Percentiles rank a stretch among this genome's conserved stretches.
Conservation (phyloP, 139 green algal genomes). For the Trebouxia sp. region DNA sequence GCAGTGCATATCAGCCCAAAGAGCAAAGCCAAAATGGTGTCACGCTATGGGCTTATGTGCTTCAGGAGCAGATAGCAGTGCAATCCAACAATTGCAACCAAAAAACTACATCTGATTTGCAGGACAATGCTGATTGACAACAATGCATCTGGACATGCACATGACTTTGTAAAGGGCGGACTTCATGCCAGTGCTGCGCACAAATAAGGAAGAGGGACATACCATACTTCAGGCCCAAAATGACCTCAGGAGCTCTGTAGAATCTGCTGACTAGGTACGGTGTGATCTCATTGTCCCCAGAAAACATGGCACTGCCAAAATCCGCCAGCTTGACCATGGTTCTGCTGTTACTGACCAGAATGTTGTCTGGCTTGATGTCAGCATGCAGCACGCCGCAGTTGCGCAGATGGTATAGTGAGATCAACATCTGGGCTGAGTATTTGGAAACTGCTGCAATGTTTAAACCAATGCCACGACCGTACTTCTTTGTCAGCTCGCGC, state of each 20-base stretch:
- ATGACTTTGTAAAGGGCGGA: no score
- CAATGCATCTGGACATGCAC: no score
- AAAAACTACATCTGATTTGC: no score
- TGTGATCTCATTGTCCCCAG: slow-evolving; percentile 94
- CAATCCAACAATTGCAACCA: no score
- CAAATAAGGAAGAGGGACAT: slow-evolving; percentile 5
- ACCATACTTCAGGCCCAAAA: slow-evolving; percentile 94
- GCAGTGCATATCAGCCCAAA: no score
- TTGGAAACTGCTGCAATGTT: slow-evolving; percentile 87
- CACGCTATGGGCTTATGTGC: no score
- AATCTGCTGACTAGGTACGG: slow-evolving; percentile 97
- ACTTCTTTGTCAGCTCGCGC: slow-evolving; percentile 93
- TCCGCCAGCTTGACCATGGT: slow-evolving; percentile 90
- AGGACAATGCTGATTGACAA: no score
- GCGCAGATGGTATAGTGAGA: slow-evolving; percentile 85
- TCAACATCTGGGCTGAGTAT: slow-evolving; percentile 93
- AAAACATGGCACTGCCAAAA: slow-evolving; percentile 95
- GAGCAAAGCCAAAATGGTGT: no score
- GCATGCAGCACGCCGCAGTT: slow-evolving; percentile 92
- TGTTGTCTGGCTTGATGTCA: slow-evolving; percentile 99
- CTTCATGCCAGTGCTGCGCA: no score
- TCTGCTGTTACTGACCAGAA: slow-evolving; percentile 88
- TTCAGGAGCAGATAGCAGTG: no score
- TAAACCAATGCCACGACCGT: slow-evolving; percentile 93
- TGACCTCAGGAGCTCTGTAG: slow-evolving; percentile 96